Evolutionary conservation across 1,139 yeast genomes (phyloP), one percentile per base, ranked within the genome.

Genomic region (Barnettozyma hawaiiensis): DNA sequence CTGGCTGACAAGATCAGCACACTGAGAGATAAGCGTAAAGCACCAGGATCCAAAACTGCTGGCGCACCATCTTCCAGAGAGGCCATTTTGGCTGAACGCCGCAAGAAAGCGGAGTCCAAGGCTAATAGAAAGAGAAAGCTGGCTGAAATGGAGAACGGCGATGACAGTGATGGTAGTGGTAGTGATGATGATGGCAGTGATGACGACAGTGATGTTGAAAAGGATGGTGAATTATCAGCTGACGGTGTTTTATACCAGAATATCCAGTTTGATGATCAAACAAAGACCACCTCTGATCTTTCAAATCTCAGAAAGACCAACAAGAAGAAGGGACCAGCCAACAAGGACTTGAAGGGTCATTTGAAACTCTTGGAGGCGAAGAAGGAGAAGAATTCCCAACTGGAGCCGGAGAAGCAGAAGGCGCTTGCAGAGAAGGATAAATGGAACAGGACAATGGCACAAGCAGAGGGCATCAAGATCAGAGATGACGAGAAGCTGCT

Each of bases 401-500:
- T 87, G 59, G 80, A 81, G 46, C 77, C 76, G 18, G 85, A 82
- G 40, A 81, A 85, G 49, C 80, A 76, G 57, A 67, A 70, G 31
- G 73, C 75, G 47, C 65, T 74, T 28, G 75, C 74, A 46, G 87
- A 84, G 50, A 87, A 89, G 57, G 82, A 79, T 31, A 78, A 81
- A 56, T 92, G 99, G 99, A 80, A 77, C 55, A 74, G 77, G 53
- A 86, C 94, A 16, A 71, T 90, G 68, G 74, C 84, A 27, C 92
- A 84, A 58, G 90, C 95, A 4, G 96, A 89, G 64, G 98, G 98
- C 38, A 67, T 78, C 23, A 90, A 87, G 62, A 69, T 90, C 39
- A 85, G 84, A 56, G 97, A 94, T 62, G 95, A 92, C 61, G 98
- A 90, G 61, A 82, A 79, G 59, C 67, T 92, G 54, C 73, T 94